Base-by-base conservation (phyloP, 768 basidiomycete genomes). In the Psilocybe cyanescens region DNA sequence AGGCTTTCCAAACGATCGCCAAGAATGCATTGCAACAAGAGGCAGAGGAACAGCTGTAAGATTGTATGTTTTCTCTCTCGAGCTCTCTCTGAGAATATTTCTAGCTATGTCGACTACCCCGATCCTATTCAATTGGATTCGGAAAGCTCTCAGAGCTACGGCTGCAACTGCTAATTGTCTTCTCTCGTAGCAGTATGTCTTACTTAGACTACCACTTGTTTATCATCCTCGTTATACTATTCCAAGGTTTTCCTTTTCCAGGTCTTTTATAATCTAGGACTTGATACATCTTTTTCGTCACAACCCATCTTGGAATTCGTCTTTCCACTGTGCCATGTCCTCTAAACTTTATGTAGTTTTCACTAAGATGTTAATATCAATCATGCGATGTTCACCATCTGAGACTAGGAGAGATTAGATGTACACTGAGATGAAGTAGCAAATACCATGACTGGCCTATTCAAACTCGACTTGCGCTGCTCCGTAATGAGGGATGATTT, bases 1-100 rank as follows among this genome's bases (percentile, higher is more conserved):
- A 99, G 75, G 97, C 97, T 3, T 99, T 99, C 88, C 96, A 97
- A 77, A 97, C 96, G 1, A 96, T 99, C 58, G 97, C 97, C n/a
- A 97, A 97, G 92, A 99, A 97, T 74, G 97, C 97, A 9, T 78
- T 99, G 66, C 94, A 95, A 73, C 97, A 99, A 78, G 97, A 99
- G 74, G 89, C 92, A 52, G 97, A 99, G 73, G 94, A 95, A 64
- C 95, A 97, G 73, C 75, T 97, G 95, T 97, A 67, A 71, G 61
- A 24, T 58, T 39, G 49, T 16, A 11, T 57, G 66, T 68, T 39
- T 24, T 29, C 41, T 30, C 45, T 50, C 35, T 28, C 66, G 47
- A 46, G 16, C 49, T 59, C 52, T 59, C 52, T 44, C 52, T 60
- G 39, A 57, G 6, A n/a, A 11, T 16, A n/a, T 24, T 33, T 24